Evolutionary conservation across 345 rosid species (phyloP), one percentile per base, ranked within the genome.

Genomic region (Citrus maxima): DNA sequence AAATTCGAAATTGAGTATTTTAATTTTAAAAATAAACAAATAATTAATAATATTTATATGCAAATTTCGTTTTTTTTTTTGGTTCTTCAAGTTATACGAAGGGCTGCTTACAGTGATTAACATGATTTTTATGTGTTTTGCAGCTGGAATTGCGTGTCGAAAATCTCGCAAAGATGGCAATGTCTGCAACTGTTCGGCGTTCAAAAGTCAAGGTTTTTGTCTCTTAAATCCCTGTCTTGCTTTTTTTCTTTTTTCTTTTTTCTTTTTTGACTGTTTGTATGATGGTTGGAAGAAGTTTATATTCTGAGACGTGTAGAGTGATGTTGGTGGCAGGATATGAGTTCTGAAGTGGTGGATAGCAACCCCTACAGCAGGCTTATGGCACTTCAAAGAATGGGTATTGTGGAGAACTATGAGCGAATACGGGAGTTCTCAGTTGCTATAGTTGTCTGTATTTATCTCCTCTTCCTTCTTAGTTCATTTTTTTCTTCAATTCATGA

Each of bases 331-430:
- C 90, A 95, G 99, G 99, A 93, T 81, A 84, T 92, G 91, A 95
- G 99, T 85, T 91, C 97, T 5, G 97, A 92, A 87, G 99, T 95
- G 81, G 95, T 95, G 54, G 98, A 95, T 82, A 92, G 94, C 83
- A 95, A 95, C 85, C 99, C 99, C 67, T 95, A 95, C 76, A 93
- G 99, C 80, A 88, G 99, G 88, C 97, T 93, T 32, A 96, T 96
- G 99, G 99, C 99, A 24, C 99, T 96, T 80, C 99, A 96, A 81
- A 87, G 97, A 77, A 96, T 96, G 98, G 99, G 98, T 40, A 94
- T 93, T 75, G 99, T 96, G 82, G 81, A 93, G 70, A 90, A 92
- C 81, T 93, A 93, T 77, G 98, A 96, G 85, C 90, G 93, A 76
- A 91, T 93, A 27, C 90, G 97, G 77, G 92, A 89, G 32, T 91